A percentile compares a stretch with the other conserved stretches of the same genome.
phyloP scores from a whole-genome alignment of 2,329 filamentous ascomycete species.

The Fonsecaea pedrosoi region DNA sequence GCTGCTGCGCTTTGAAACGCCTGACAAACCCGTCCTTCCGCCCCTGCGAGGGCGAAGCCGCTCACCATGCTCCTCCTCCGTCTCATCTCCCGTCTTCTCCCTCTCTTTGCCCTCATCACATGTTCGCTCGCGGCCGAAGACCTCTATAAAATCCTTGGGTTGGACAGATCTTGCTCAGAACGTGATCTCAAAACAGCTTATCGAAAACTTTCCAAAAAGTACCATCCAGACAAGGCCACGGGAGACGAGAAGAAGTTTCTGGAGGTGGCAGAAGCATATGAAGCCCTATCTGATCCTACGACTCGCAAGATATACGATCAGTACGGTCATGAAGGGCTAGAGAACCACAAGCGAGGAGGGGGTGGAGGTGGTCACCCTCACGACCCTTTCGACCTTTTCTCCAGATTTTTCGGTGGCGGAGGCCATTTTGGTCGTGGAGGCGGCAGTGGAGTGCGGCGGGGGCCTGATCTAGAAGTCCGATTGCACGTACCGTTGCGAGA shows the following conservation, averaged over 20 bases:
- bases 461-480: conserved; percentile 87
- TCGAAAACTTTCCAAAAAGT: conserved; percentile 89
- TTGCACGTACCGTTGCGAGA: conserved; percentile 80
- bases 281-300: conserved; percentile 80
- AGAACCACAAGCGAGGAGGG: conserved; percentile 78
- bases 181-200: conserved; percentile 94
- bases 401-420: conserved; percentile 90
- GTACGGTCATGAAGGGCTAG: conserved; percentile 88
- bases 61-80: conserved; percentile 35
- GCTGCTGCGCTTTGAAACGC: neutral
- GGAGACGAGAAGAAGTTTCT: conserved; percentile 90
- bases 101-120: conserved; percentile 33
- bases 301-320: conserved; percentile 90
- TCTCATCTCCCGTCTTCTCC: conserved; percentile 30
- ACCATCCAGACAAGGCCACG: conserved; percentile 95
- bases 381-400: conserved; percentile 96
- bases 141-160: conserved; percentile 73
- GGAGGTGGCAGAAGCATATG: conserved; percentile 92
- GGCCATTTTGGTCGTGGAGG: conserved; percentile 78
- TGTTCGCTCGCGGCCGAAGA: conserved; percentile 46
- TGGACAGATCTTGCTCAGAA: conserved; percentile 80
- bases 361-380: conserved; percentile 65
- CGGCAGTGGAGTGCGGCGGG: conserved; percentile 66
- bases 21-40: neutral
- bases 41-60: conserved; percentile 9